Evolutionary conservation across 2,329 filamentous ascomycete species (phyloP).

Genomic region (Decorospora gaudefroyi): DNA sequence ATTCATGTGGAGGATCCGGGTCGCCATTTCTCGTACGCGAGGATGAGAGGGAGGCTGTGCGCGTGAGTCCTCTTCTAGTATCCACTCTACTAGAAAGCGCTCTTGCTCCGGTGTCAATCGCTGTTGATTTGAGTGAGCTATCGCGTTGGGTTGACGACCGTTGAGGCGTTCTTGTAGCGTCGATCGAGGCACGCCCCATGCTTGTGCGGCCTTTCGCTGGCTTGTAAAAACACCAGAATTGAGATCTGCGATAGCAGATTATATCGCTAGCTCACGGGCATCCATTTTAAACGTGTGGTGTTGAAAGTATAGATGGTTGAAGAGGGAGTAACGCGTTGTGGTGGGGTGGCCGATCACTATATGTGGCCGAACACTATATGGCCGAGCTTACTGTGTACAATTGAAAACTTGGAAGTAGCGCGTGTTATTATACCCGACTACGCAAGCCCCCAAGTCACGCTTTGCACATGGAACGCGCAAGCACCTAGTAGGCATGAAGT

Average conservation of each 20-base stretch:
- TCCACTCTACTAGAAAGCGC: slow-evolving; percentile 21
- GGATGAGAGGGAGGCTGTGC: slow-evolving; percentile 15
- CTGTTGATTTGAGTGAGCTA: slow-evolving; percentile 18
- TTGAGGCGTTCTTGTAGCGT: slow-evolving; percentile 10
- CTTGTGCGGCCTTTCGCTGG: slow-evolving; percentile 4
- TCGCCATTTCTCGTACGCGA: slow-evolving; percentile 20
- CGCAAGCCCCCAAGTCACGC: slow-evolving; percentile 3
- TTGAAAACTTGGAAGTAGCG: too few species aligned
- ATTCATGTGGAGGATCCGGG: slow-evolving; percentile 17
- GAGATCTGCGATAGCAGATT: slow-evolving; percentile 15
- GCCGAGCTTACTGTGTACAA: too few species aligned
- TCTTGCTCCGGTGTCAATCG: slow-evolving; percentile 22
- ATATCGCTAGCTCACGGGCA: slow-evolving; percentile 11
- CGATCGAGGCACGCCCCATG: slow-evolving; percentile 8
- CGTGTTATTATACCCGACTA: too few species aligned
- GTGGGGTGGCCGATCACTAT: slow-evolving; percentile 11
- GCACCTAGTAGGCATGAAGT: neutral
- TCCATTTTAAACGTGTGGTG: slow-evolving; percentile 10
- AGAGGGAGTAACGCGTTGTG: neutral
- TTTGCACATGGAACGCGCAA: slow-evolving; percentile 2
- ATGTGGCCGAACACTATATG: too few species aligned
- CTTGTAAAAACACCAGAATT: slow-evolving; percentile 17
- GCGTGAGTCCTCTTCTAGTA: slow-evolving; percentile 22
- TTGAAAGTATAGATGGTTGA: slow-evolving; percentile 2
- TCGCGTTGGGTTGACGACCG: slow-evolving; percentile 4